A percentile compares a stretch with the other conserved stretches of the same genome.
Conservation (phyloP, 2,329 filamentous ascomycete species). For the Trichoderma polysporum region DNA sequence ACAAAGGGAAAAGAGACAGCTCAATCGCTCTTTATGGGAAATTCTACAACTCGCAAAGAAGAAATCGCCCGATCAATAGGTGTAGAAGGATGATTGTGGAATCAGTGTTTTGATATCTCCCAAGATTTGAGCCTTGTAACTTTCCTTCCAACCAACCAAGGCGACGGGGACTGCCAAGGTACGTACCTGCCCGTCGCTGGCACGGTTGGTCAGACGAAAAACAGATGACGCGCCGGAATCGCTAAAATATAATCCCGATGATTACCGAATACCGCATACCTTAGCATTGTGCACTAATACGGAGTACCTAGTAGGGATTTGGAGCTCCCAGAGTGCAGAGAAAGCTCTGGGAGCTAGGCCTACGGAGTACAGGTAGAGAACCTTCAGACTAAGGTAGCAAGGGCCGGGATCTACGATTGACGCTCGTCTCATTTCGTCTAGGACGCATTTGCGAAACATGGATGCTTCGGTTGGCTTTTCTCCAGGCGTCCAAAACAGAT, state of each 20-base stretch:
- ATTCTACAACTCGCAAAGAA: neutral
- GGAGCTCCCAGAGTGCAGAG: neutral
- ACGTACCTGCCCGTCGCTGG: neutral
- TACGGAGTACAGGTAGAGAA: neutral
- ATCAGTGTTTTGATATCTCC: conserved; percentile 3
- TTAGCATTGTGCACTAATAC: too few relatives aligned
- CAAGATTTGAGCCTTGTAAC: neutral
- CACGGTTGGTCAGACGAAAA: neutral
- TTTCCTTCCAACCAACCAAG: neutral
- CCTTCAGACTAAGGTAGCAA: neutral
- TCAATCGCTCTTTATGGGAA: neutral
- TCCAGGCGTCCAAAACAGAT: conserved; percentile 7
- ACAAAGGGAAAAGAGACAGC: neutral
- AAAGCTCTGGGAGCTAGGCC: neutral
- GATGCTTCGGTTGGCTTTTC: conserved; percentile 9
- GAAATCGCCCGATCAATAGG: neutral
- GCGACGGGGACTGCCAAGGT: neutral
- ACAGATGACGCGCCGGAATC: conserved; percentile 21
- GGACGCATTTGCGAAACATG: conserved; percentile 11
- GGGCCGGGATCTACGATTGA: conserved; percentile 18
- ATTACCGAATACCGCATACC: too few relatives aligned
- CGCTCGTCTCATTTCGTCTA: conserved; percentile 18
- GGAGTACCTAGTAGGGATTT: neutral
- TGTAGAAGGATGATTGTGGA: neutral
- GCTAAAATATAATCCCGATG: conserved; percentile 28